These are phyloP conservation scores for Sophora flavescens DNA, from an alignment of 306 rosid species.

Conservation along the genomic window DNA sequence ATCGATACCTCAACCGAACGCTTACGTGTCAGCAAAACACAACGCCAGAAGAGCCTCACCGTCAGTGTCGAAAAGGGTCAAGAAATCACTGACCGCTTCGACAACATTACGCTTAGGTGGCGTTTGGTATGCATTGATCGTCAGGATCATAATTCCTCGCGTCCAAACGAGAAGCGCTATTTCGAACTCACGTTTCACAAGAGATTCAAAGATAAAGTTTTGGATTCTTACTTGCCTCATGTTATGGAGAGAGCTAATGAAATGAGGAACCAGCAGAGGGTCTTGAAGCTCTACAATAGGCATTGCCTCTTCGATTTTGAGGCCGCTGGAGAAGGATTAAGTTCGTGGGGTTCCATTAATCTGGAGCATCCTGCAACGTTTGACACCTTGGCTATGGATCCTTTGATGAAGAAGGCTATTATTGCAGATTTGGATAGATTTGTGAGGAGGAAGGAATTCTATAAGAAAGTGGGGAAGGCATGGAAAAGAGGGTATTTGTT, in stretches of 20 bases:
- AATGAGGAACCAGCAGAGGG: slow-evolving; percentile 35
- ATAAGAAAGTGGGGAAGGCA: slow-evolving; percentile 55
- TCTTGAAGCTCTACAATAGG: slow-evolving; percentile 43
- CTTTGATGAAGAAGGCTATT: slow-evolving; percentile 37
- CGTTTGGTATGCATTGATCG: slow-evolving; percentile 21
- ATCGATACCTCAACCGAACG: slow-evolving; percentile 33
- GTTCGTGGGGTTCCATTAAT: slow-evolving; percentile 47
- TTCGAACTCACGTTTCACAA: slow-evolving; percentile 48
- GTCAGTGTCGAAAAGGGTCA: slow-evolving; percentile 43
- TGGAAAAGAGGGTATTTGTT: slow-evolving; percentile 61
- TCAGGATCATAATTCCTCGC: background rate
- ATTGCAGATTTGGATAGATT: slow-evolving; percentile 51
- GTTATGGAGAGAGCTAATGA: slow-evolving; percentile 39
- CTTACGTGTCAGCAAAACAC: slow-evolving; percentile 43
- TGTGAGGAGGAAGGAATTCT: slow-evolving; percentile 46
- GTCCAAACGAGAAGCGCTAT: background rate
- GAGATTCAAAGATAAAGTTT: slow-evolving; percentile 41
- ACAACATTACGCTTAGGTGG: slow-evolving; percentile 44
- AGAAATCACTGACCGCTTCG: slow-evolving; percentile 36
- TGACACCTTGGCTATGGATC: slow-evolving; percentile 54
- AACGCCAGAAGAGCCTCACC: slow-evolving; percentile 34
- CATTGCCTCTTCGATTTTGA: background rate
- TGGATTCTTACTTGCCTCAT: slow-evolving; percentile 44
- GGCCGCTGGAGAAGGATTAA: background rate
- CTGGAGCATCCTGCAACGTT: slow-evolving; percentile 57